These are phyloP conservation scores for Zea mays DNA, from an alignment of 176 grass and related monocot species.

Conservation along the genomic window DNA sequence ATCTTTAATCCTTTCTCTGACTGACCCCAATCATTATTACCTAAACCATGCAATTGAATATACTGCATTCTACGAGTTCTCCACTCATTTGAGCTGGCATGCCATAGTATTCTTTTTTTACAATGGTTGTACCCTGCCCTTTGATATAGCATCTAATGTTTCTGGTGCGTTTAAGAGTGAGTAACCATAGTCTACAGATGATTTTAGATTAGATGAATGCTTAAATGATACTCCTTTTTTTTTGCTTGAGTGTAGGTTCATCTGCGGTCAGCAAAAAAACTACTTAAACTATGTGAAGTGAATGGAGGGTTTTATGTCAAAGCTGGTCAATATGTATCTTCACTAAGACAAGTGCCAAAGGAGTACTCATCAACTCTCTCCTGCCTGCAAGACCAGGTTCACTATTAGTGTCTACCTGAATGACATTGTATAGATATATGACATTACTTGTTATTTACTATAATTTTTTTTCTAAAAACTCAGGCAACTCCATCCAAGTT, in stretches of 20 bases:
- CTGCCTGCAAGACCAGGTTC: slow-evolving; percentile 86
- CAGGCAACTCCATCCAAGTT: slow-evolving; percentile 79
- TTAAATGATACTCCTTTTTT: background rate
- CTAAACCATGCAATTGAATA: slow-evolving; percentile 27
- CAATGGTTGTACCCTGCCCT: background rate
- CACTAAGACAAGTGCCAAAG: slow-evolving; percentile 81
- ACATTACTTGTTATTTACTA: slow-evolving; percentile 34
- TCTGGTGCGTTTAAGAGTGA: background rate
- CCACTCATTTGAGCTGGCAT: slow-evolving; percentile 2
- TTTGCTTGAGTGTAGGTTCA: slow-evolving; percentile 55
- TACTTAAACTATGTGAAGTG: slow-evolving; percentile 71
- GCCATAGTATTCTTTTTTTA: background rate
- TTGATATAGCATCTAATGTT: background rate
- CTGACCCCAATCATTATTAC: background rate
- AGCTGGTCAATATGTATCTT: slow-evolving; percentile 93
- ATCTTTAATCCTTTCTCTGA: background rate
- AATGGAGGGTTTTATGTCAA: slow-evolving; percentile 98
- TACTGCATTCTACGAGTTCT: background rate
- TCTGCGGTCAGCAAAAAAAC: slow-evolving; percentile 72
- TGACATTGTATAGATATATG: background rate
- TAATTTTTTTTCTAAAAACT: slow-evolving; percentile 26
- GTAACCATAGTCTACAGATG: background rate
- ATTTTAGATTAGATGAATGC: background rate
- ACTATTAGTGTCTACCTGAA: slow-evolving; percentile 4
- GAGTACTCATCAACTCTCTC: slow-evolving; percentile 89